A percentile compares a stretch with the other conserved stretches of the same genome.
Conservation (phyloP, 179 eudicot genomes). For the Beta lomatogona region DNA sequence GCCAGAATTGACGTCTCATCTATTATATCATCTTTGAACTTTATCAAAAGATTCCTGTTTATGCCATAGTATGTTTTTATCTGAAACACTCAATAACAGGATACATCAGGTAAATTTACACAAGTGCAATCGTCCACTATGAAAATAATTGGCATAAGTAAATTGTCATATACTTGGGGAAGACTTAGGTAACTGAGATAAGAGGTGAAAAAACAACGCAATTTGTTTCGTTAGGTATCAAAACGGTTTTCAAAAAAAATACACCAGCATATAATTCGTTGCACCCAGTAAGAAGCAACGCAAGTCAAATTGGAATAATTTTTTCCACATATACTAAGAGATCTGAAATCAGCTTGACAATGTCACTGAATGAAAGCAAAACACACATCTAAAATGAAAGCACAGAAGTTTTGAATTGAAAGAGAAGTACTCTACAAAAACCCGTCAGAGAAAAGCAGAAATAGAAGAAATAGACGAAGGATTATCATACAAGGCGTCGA, state of each 20-base stretch:
- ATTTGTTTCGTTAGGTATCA: not conserved
- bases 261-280: not conserved
- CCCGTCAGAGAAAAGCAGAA: not conserved
- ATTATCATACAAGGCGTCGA: slow-evolving; percentile 65
- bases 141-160: not conserved
- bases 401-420: not conserved
- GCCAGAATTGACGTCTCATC: slow-evolving; percentile 89
- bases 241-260: not conserved
- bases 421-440: not conserved
- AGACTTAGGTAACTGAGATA: not conserved
- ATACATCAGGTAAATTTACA: slow-evolving; percentile 9
- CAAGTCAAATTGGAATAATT: not conserved
- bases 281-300: not conserved
- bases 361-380: not conserved
- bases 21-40: slow-evolving; percentile 91
- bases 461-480: slow-evolving; percentile 13
- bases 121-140: not conserved
- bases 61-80: slow-evolving; percentile 80
- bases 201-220: not conserved
- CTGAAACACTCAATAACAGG: slow-evolving; percentile 39
- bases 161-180: not conserved
- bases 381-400: not conserved
- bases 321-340: not conserved
- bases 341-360: not conserved
- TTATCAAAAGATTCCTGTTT: slow-evolving; percentile 74